Evolutionary conservation across 75 land plant species (phyloP).

Genomic region (Adiantum capillusveneris): DNA sequence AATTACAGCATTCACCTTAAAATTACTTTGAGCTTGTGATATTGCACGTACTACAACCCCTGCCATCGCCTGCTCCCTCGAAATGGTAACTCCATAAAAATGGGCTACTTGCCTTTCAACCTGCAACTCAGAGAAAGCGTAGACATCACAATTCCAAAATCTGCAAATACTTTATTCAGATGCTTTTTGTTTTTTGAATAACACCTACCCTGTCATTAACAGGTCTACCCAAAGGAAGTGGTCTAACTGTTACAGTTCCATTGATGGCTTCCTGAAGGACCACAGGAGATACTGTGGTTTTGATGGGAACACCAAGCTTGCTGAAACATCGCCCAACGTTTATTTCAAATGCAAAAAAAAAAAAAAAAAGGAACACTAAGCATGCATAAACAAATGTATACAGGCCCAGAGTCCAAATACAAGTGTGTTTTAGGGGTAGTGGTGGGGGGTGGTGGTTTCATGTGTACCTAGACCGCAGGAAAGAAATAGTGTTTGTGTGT

Average conservation of each 20-base stretch:
- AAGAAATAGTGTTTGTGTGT: no score
- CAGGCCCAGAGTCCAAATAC: no score
- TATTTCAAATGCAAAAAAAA: no score
- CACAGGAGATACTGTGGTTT: slow-evolving; percentile 84
- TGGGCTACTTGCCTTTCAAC: slow-evolving; percentile 97
- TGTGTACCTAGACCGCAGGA: no score
- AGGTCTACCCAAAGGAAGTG: slow-evolving; percentile 88
- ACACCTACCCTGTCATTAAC: slow-evolving; percentile 71
- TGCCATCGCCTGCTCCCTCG: slow-evolving; percentile 66
- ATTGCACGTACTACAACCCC: slow-evolving; percentile 91
- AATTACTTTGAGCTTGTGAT: slow-evolving; percentile 94
- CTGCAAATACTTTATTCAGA: no score
- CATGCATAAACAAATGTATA: no score
- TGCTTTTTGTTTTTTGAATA: no score
- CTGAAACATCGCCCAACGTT: no score
- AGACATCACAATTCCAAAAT: no score
- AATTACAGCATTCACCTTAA: slow-evolving; percentile 55
- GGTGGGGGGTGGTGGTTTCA: no score
- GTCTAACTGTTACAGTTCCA: slow-evolving; percentile 89
- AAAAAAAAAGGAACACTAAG: no score
- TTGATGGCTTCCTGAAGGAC: slow-evolving; percentile 92
- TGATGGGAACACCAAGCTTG: slow-evolving; percentile 97
- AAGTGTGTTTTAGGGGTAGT: no score
- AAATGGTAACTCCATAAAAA: slow-evolving; percentile 85
- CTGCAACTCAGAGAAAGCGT: slow-evolving; percentile 20